Evolutionary conservation across 768 basidiomycete species (phyloP).

Genomic region (Mycena galopus): DNA sequence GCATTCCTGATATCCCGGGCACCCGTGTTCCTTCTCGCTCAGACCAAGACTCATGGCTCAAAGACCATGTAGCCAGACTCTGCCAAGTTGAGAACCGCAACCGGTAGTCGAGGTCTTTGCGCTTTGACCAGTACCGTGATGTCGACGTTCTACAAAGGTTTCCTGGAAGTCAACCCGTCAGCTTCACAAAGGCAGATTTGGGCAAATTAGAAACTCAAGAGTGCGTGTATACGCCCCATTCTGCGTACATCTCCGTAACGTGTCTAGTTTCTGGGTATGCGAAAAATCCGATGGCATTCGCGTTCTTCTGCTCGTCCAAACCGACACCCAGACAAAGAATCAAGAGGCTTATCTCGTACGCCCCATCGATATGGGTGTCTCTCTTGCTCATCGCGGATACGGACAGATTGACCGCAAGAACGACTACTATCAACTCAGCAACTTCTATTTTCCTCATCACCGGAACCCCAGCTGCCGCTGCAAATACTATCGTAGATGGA

Average conservation of each 20-base stretch:
- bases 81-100: conserved; percentile 75
- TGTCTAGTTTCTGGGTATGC: conserved; percentile 94
- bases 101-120: conserved; percentile 56
- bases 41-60: conserved; percentile 77
- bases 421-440: conserved; percentile 77
- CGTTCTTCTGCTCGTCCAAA: conserved; percentile 85
- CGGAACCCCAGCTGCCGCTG: conserved; percentile 76
- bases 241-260: neutral
- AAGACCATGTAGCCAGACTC: conserved; percentile 68
- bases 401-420: conserved; percentile 95
- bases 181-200: conserved; percentile 81
- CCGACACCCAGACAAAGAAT: conserved; percentile 62
- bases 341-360: conserved; percentile 85
- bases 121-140: neutral
- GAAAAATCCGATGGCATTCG: conserved; percentile 98
- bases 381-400: conserved; percentile 13
- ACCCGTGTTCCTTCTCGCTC: conserved; percentile 64
- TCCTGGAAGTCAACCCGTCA: conserved; percentile 96
- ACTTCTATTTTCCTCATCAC: conserved; percentile 92
- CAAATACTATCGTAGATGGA: conserved; percentile 90
- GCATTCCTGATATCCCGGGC: conserved; percentile 82
- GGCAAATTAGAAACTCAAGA: conserved; percentile 85
- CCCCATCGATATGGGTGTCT: conserved; percentile 20
- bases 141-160: conserved; percentile 65
- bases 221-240: conserved; percentile 57